Evolutionary conservation across 2,329 filamentous ascomycete genomes (phyloP), one percentile per base, ranked within the genome.

Genomic region (Cladophialophora psammophila): DNA sequence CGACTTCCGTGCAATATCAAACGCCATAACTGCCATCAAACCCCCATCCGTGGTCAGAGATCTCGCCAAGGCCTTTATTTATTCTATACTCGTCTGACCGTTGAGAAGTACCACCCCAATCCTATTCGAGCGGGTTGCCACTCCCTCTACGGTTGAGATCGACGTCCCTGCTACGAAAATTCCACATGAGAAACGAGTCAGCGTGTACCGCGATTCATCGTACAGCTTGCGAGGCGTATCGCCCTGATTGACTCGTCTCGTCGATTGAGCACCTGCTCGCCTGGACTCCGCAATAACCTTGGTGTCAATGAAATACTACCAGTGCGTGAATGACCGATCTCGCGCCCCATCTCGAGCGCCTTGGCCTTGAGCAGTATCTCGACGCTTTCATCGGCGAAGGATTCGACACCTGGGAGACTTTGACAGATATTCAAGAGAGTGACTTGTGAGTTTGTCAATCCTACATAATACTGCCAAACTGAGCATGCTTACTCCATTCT

Each of bases 361-460:
- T 94, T 83, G 91, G 91, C 76, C 85, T 95, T 78, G 83, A 87
- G 80, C 90, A 93, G 79, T 94, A 95, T 80, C 85, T 91, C 67
- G 84, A 89, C 72, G 80, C 83, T 64, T 91, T 95, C 73, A 77
- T 92, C 52, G 87, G 91, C 61, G 91, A 94, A 78, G 92, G 92
- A 2, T 95, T 95, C 77, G 92, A 95, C 77, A 88, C 89, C 10
- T 94, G 92, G 92, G 90, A 93, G 38, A 93, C 90, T 0, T 89
- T 94, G 63, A 83, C 93, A 59, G 91, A 94, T 75, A 93, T 95
- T 62, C 93, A 91, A 68, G 92, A 94, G 78, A 91, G 90, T 31
- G 92, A 95, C 75, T 83, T 95, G 90, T 93, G 79, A 77, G 88
- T 80, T 50, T 50, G 45, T 50, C 45, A 26, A 13, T 2, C 31